Evolutionary conservation across 2,329 filamentous ascomycete species (phyloP), one percentile per base, ranked within the genome.

Genomic region (Nemania sp.): DNA sequence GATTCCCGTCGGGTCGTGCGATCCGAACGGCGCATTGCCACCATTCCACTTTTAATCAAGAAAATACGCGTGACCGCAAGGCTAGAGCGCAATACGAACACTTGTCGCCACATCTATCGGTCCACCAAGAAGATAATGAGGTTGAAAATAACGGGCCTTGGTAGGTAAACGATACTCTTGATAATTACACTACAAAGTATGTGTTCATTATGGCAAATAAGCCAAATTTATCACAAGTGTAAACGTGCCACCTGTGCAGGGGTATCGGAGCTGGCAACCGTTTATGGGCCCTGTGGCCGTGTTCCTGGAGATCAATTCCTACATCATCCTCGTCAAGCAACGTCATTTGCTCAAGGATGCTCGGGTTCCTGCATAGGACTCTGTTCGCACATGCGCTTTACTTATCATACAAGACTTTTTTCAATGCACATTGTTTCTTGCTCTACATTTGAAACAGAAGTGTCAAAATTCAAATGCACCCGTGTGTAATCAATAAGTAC

Each of bases 321-420:
- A 28, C 31, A n/a, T 20, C 41, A 33, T 37, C 46, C 19, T 34
- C 42, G 37, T 30, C n/a, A n/a, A 41, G 23, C n/a, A 34, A 43
- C 43, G 34, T 54, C 36, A 51, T 50, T 36, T 34, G 15, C 17
- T 17, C 28, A 19, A 22, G 49, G 24, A 33, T 46, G 30, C 4
- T 52, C 42, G 42, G 41, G 49, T 52, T 46, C 34, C 49, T 52
- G 42, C 42, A 46, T 46, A 3, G 15, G 20, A 7, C n/a, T 20
- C 39, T 24, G 24, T n/a, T 28, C 39, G 22, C 14, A 22, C 24
- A 22, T 9, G n/a, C n/a, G n/a, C n/a, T n/a, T n/a, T n/a, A n/a
- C n/a, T n/a, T n/a, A n/a, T n/a, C n/a, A n/a, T n/a, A n/a, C n/a
- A n/a, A n/a, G n/a, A n/a, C n/a, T n/a, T n/a, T n/a, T n/a, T n/a